Evolutionary conservation across 2,329 filamentous ascomycete genomes (phyloP).

Genomic region (Alternaria arbusti): DNA sequence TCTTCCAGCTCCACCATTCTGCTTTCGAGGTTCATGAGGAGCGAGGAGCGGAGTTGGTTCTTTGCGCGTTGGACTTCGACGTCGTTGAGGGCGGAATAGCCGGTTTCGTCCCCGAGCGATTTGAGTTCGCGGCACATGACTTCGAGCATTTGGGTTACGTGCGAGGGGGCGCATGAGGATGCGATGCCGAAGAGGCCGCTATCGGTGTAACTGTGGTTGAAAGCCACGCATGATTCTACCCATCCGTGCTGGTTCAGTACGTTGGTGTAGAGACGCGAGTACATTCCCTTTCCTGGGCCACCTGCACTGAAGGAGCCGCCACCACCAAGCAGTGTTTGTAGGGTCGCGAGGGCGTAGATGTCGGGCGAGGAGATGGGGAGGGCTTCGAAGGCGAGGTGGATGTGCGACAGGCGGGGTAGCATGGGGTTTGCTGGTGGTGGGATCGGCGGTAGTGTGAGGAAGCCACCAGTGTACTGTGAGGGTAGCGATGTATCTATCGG

Average conservation of each 20-base stretch:
- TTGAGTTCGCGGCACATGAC: conserved; percentile 93
- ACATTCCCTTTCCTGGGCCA: conserved; percentile 98
- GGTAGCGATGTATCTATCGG: conserved; percentile 66
- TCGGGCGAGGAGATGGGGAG: conserved; percentile 88
- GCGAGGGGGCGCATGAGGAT: conserved; percentile 79
- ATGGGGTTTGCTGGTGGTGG: conserved; percentile 79
- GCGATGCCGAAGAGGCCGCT: conserved; percentile 94
- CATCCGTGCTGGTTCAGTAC: conserved; percentile 97
- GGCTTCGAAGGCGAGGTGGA: conserved; percentile 95
- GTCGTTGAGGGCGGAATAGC: conserved; percentile 73
- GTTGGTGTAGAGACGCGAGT: conserved; percentile 95
- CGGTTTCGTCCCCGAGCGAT: conserved; percentile 75
- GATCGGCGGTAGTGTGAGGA: conserved; percentile 81
- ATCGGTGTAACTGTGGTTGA: conserved; percentile 98
- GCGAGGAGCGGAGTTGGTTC: conserved; percentile 88
- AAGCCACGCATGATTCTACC: conserved; percentile 94
- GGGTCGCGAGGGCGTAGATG: conserved; percentile 93
- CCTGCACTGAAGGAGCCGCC: conserved; percentile 97
- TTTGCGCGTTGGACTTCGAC: conserved; percentile 90
- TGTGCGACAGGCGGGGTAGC: conserved; percentile 83
- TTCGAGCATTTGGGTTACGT: conserved; percentile 84
- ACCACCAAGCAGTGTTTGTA: conserved; percentile 94
- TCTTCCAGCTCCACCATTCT: conserved; percentile 98
- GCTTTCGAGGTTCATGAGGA: conserved; percentile 97
- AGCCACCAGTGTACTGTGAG: conserved; percentile 91